Evolutionary conservation across 1,139 yeast genomes (phyloP).

Genomic region (Zhuliangozyma parablackwelliae): DNA sequence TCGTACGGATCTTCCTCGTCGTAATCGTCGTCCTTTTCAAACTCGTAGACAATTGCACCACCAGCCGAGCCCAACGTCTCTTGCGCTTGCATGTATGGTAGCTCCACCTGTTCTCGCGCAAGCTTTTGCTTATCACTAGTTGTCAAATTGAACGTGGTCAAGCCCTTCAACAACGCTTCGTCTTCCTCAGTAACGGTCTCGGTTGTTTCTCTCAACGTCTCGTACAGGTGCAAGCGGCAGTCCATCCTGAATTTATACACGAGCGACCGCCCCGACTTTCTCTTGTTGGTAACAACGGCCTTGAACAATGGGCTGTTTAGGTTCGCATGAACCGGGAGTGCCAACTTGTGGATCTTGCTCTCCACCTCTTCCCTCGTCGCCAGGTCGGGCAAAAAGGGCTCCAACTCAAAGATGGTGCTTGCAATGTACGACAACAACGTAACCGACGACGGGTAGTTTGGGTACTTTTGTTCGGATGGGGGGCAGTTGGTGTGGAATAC

Average conservation of each 20-base stretch:
- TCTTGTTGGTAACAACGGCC: conserved; percentile 56
- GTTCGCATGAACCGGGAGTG: conserved; percentile 41
- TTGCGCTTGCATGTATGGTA: conserved; percentile 89
- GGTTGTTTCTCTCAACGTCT: conserved; percentile 26
- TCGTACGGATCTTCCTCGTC: conserved; percentile 98
- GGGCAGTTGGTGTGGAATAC: conserved; percentile 52
- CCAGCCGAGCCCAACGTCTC: conserved; percentile 68
- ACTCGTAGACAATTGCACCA: conserved; percentile 88
- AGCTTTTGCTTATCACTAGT: conserved; percentile 70
- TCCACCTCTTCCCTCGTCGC: conserved; percentile 51
- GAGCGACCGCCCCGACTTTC: conserved; percentile 81
- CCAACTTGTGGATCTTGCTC: conserved; percentile 33
- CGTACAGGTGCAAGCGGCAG: conserved; percentile 46
- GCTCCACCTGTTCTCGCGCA: conserved; percentile 79
- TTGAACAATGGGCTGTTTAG: conserved; percentile 47
- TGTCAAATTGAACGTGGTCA: conserved; percentile 83
- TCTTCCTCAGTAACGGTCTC: conserved; percentile 24
- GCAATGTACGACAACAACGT: conserved; percentile 62
- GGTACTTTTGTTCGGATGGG: conserved; percentile 5
- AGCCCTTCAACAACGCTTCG: conserved; percentile 53
- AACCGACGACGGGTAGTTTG: conserved; percentile 49
- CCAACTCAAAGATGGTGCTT: conserved; percentile 56
- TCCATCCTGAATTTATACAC: conserved; percentile 54
- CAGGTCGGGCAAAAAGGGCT: conserved; percentile 12
- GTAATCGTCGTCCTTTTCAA: conserved; percentile 79